A percentile compares a stretch with the other conserved stretches of the same genome.
Conservation (phyloP, 2,329 filamentous ascomycete genomes). For the Exophiala sideris region DNA sequence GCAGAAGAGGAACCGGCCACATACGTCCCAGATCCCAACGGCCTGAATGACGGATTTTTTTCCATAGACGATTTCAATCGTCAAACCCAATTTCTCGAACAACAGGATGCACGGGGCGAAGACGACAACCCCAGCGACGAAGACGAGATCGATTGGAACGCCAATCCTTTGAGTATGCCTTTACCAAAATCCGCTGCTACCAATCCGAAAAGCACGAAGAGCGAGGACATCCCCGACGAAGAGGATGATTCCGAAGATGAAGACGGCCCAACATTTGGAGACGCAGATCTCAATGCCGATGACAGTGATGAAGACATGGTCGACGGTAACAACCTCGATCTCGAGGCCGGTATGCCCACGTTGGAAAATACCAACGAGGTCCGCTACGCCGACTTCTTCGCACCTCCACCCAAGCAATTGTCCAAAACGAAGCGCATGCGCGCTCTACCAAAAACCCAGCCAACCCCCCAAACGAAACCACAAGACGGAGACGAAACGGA, state of each 20-base stretch:
- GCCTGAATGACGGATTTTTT: slow-evolving; percentile 96
- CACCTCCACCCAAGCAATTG: slow-evolving; percentile 71
- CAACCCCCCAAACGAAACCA: slow-evolving; percentile 43
- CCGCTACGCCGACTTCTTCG: slow-evolving; percentile 92
- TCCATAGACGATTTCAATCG: slow-evolving; percentile 97
- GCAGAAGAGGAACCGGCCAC: slow-evolving; percentile 47
- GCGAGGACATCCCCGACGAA: slow-evolving; percentile 31
- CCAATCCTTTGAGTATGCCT: slow-evolving; percentile 61
- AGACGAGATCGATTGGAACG: slow-evolving; percentile 83
- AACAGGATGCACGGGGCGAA: slow-evolving; percentile 73
- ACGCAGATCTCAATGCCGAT: slow-evolving; percentile 68
- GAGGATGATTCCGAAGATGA: slow-evolving; percentile 65
- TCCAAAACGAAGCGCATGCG: slow-evolving; percentile 54
- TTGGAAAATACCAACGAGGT: slow-evolving; percentile 78
- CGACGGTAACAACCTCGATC: slow-evolving; percentile 50
- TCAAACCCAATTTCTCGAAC: slow-evolving; percentile 83
- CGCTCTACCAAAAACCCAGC: slow-evolving; percentile 54
- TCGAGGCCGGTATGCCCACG: slow-evolving; percentile 55
- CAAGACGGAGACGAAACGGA: slow-evolving; percentile 47
- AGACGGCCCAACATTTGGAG: slow-evolving; percentile 76
- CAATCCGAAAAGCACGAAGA: slow-evolving; percentile 14
- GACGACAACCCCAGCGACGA: slow-evolving; percentile 78
- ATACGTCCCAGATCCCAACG: slow-evolving; percentile 70
- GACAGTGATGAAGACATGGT: slow-evolving; percentile 62
- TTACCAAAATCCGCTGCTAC: slow-evolving; percentile 28